Evolutionary conservation across 257 asterid genomes (phyloP), one percentile per base, ranked within the genome.

Genomic region (Solanum lignicaule): DNA sequence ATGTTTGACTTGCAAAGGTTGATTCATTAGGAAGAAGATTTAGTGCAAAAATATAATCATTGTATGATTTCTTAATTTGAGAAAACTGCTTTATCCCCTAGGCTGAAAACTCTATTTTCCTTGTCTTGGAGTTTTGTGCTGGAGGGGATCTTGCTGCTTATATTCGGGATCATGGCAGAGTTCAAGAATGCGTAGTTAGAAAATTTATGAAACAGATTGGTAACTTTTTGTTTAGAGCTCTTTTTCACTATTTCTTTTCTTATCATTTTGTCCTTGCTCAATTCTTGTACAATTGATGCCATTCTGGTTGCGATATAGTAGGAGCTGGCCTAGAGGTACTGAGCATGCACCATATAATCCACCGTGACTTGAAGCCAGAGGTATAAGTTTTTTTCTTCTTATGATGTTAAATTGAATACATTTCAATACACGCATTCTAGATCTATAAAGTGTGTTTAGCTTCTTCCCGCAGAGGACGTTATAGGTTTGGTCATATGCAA

Each of bases 311-410:
- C 58, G 11, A 84, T 10, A 31, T 68, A 25, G 86, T 87, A 93
- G 94, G 91, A 65, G 89, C 92, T 90, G 95, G 94, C 72, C 75
- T 92, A 78, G 78, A 89, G 89, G 91, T 92, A 78, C 75, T 93
- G 82, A 89, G 88, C 38, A 88, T 84, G 14, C 91, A 90, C 55
- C 89, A 78, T 81, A 88, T 93, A 33, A 86, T 93, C 81, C 94
- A 91, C 68, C 93, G 92, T 33, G 94, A 92, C 88, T 89, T 93
- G 92, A 93, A 93, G 89, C 94, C 94, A 29, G 92, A 92, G 94
- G 95, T 93, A 81, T 5, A 81, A 27, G 29, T 20, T 46, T 81
- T 81, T 41, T 29, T 43, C 3, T 31, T 81, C 68, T 81, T 38
- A 38, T 38, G 58, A 76, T 81, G 11, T 2, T 48, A 81, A 16